These are phyloP conservation scores for Limnomonas spitsbergensis DNA, from an alignment of 139 green algal genomes.

Conservation along the genomic window DNA sequence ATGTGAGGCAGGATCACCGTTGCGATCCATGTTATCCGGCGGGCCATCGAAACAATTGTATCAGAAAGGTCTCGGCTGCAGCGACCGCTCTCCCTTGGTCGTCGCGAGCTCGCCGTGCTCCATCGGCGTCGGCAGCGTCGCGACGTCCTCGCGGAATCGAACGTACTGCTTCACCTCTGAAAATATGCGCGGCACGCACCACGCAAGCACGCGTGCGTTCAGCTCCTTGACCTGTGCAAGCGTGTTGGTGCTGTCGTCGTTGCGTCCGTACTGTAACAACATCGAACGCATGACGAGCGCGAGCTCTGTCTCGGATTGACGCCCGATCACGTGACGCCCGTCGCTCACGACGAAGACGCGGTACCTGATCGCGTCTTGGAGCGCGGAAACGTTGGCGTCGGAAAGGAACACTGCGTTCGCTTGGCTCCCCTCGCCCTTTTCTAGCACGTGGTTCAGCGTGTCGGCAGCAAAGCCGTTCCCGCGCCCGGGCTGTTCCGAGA, in stretches of 20 bases:
- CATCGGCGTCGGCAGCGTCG: constrained; percentile 1
- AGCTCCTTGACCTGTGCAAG: constrained; percentile 6
- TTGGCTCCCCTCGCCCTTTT: too few relatives aligned
- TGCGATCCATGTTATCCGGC: too few relatives aligned
- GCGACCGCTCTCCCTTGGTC: neutral
- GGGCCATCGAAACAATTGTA: too few relatives aligned
- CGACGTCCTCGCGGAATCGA: neutral
- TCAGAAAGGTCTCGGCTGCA: too few relatives aligned
- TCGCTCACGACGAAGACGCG: constrained; percentile 3
- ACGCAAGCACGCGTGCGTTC: constrained; percentile 6
- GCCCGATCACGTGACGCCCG: neutral
- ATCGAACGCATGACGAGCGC: constrained; percentile 16
- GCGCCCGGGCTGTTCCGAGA: too few relatives aligned
- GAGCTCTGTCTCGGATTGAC: constrained; percentile 10
- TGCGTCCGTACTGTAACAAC: neutral
- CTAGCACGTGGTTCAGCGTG: too few relatives aligned
- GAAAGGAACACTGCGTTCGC: neutral
- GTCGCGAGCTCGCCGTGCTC: neutral
- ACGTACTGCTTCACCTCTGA: neutral
- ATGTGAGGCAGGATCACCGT: too few relatives aligned
- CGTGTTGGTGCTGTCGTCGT: neutral
- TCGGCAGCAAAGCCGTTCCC: too few relatives aligned
- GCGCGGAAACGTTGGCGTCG: neutral
- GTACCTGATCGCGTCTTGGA: constrained; percentile 10
- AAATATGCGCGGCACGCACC: constrained; percentile 1